Conservation (phyloP, 2,329 filamentous ascomycete genomes). For the Aaosphaeria pasadenensis region DNA sequence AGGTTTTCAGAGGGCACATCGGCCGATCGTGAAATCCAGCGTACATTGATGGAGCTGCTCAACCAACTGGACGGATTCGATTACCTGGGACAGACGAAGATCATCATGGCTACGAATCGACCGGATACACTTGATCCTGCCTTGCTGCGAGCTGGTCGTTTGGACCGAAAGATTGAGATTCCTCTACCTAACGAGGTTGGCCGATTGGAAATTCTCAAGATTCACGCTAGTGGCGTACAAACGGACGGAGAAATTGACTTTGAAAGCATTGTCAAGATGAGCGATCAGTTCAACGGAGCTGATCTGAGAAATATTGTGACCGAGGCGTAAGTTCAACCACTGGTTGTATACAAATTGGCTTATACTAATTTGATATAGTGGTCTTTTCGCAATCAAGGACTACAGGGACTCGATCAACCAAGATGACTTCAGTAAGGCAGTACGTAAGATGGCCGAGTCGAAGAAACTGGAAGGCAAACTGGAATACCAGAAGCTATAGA, state of each 20-base stretch:
- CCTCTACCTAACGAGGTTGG: slow-evolving; percentile 96
- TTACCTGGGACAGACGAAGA: slow-evolving; percentile 99
- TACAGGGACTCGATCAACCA: slow-evolving; percentile 95
- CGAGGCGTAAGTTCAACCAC: slow-evolving; percentile 70
- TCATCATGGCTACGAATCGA: slow-evolving; percentile 99
- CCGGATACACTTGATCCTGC: slow-evolving; percentile 95
- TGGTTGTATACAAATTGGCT: not conserved
- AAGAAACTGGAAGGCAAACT: slow-evolving; percentile 99
- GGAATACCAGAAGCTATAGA: slow-evolving; percentile 90
- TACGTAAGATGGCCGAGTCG: slow-evolving; percentile 91
- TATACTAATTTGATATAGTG: slow-evolving; percentile 51
- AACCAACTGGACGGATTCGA: slow-evolving; percentile 99
- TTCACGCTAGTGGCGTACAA: slow-evolving; percentile 82
- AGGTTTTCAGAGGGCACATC: slow-evolving; percentile 97
- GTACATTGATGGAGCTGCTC: slow-evolving; percentile 96
- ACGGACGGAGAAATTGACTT: slow-evolving; percentile 96
- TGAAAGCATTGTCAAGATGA: slow-evolving; percentile 99
- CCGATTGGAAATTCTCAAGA: slow-evolving; percentile 95
- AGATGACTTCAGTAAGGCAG: slow-evolving; percentile 99
- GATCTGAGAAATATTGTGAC: slow-evolving; percentile 98
- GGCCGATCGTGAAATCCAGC: slow-evolving; percentile 95
- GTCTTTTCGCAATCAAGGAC: slow-evolving; percentile 96
- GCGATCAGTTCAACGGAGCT: slow-evolving; percentile 93
- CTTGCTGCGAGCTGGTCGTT: slow-evolving; percentile 82
- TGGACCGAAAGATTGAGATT: slow-evolving; percentile 98